Evolutionary conservation across 2,329 filamentous ascomycete species (phyloP).

Genomic region (Fusarium haematococcum): DNA sequence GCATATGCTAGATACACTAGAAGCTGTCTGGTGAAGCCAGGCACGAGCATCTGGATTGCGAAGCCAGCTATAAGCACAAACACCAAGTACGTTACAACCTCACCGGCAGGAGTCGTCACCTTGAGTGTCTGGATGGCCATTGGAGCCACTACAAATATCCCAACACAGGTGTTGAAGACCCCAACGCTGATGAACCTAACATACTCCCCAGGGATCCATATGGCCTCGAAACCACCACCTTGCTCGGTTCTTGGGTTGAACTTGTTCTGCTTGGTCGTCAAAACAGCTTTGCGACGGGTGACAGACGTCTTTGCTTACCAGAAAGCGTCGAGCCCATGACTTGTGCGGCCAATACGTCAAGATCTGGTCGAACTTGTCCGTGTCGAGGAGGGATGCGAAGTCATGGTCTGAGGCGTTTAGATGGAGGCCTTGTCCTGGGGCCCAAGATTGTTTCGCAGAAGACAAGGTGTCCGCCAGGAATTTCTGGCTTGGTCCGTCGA

Average conservation of each 20-base stretch:
- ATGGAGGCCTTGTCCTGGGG: constrained; percentile 7
- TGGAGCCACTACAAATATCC: constrained; percentile 10
- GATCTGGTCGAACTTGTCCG: constrained; percentile 10
- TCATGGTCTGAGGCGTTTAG: constrained; percentile 7
- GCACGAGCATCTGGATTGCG: constrained; percentile 9
- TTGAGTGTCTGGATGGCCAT: constrained; percentile 19
- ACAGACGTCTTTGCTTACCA: constrained; percentile 1
- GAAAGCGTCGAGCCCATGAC: background rate
- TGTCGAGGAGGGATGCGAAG: constrained; percentile 2
- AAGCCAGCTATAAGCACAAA: constrained; percentile 20
- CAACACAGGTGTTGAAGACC: constrained; percentile 10
- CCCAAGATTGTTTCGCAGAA: constrained; percentile 1
- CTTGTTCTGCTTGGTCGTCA: constrained; percentile 4
- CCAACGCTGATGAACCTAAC: constrained; percentile 4
- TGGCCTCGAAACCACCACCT: background rate
- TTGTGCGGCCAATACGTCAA: background rate
- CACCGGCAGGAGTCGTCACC: background rate
- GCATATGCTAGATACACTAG: constrained; percentile 24
- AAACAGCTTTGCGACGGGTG: background rate
- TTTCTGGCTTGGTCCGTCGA: constrained; percentile 3
- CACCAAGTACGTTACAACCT: constrained; percentile 11
- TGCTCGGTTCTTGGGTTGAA: background rate
- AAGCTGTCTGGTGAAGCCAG: constrained; percentile 17
- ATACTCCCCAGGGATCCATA: background rate
- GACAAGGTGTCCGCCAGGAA: background rate